Percentiles rank a stretch among this genome's conserved stretches.
Evolutionary conservation across 805 yeast genomes (phyloP).

Genomic region (Candida peoriensis): DNA sequence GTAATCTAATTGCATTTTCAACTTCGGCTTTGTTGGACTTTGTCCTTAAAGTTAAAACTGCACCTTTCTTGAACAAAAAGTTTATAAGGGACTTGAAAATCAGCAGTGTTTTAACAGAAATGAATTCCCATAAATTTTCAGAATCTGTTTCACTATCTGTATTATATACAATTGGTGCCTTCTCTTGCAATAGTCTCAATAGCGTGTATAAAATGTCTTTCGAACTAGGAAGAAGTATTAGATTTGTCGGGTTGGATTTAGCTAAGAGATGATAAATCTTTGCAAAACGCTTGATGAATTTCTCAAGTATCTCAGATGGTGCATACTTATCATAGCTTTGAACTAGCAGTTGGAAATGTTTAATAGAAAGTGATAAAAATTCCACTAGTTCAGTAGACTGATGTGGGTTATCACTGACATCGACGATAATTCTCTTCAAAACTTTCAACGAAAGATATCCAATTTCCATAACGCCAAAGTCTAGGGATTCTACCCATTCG

Average conservation of each 20-base stretch:
- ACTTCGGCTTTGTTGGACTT: slow-evolving; percentile 63
- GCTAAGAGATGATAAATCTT: slow-evolving; percentile 65
- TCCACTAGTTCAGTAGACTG: slow-evolving; percentile 52
- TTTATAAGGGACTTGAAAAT: slow-evolving; percentile 61
- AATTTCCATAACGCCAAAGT: slow-evolving; percentile 56
- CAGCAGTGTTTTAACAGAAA: slow-evolving; percentile 61
- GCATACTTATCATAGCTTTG: slow-evolving; percentile 44
- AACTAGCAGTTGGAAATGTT: slow-evolving; percentile 56
- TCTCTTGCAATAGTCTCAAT: slow-evolving; percentile 53
- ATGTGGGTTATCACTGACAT: slow-evolving; percentile 70
- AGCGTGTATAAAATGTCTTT: slow-evolving; percentile 56
- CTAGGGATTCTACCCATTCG: slow-evolving; percentile 51
- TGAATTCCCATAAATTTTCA: slow-evolving; percentile 66
- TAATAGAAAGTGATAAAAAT: slow-evolving; percentile 50
- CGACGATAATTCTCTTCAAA: slow-evolving; percentile 65
- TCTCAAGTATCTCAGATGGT: slow-evolving; percentile 44
- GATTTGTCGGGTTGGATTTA: slow-evolving; percentile 59
- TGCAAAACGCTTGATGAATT: slow-evolving; percentile 68
- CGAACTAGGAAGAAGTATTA: slow-evolving; percentile 62
- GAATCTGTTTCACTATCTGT: slow-evolving; percentile 49
- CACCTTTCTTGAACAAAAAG: slow-evolving; percentile 61
- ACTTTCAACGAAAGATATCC: slow-evolving; percentile 76
- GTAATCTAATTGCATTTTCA: slow-evolving; percentile 45
- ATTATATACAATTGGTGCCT: slow-evolving; percentile 61
- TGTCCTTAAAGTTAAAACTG: slow-evolving; percentile 54